These are phyloP conservation scores for Pseudopyrenochaeta lycopersici DNA, from an alignment of 2,329 filamentous ascomycete genomes.

Conservation along the genomic window DNA sequence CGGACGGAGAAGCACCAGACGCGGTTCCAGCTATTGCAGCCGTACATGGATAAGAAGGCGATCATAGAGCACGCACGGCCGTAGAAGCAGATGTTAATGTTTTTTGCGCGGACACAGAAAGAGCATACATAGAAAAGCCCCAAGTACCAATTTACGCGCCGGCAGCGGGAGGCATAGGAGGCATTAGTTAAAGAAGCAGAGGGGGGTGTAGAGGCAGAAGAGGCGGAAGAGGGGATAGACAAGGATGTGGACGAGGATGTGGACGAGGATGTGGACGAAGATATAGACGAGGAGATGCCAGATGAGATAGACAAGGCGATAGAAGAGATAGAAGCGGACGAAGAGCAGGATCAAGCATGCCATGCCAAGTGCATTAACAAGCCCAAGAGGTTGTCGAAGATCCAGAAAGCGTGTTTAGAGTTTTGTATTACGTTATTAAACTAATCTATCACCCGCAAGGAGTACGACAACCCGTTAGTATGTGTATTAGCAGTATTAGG, in stretches of 20 bases:
- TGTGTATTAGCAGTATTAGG: conserved; percentile 28
- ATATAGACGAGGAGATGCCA: no score
- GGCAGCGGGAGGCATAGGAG: conserved; percentile 17
- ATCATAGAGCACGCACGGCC: conserved; percentile 12
- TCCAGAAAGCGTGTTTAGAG: conserved; percentile 19
- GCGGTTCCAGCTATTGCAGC: conserved; percentile 19
- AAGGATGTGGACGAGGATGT: no score
- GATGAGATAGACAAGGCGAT: no score
- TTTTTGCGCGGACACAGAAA: conserved; percentile 20
- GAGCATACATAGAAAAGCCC: conserved; percentile 21
- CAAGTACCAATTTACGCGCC: conserved; percentile 19
- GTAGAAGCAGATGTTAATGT: conserved; percentile 29
- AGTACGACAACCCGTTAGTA: conserved; percentile 30
- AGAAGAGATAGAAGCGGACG: no score
- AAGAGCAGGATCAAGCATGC: background rate
- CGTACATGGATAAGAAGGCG: conserved; percentile 19
- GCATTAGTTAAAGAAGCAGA: conserved; percentile 12
- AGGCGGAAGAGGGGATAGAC: background rate
- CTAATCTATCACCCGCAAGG: conserved; percentile 14
- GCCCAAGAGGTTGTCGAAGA: conserved; percentile 4
- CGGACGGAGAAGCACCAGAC: conserved; percentile 27
- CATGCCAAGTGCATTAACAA: conserved; percentile 4
- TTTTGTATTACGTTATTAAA: conserved; percentile 31
- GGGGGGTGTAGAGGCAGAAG: background rate
- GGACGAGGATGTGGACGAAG: no score